Conservation (phyloP, 345 rosid genomes). For the Pistacia vera region DNA sequence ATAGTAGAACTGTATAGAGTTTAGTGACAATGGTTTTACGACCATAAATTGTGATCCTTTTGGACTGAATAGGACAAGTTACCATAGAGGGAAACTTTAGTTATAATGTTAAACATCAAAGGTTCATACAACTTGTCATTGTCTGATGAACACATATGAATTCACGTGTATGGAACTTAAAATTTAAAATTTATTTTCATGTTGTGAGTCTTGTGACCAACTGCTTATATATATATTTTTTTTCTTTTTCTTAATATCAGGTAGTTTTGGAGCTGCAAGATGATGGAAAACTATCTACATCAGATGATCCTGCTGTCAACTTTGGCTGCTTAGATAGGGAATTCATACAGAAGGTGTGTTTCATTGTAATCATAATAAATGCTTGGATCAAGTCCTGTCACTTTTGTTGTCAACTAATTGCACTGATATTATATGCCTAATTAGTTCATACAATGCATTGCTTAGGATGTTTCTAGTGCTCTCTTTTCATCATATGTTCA, state of each 20-base stretch:
- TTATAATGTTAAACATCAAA: not conserved
- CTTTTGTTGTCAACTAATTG: slow-evolving; percentile 9
- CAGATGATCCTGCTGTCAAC: slow-evolving; percentile 82
- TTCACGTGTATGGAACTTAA: too few species aligned
- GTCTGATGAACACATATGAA: not conserved
- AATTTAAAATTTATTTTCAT: not conserved
- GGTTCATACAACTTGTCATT: not conserved
- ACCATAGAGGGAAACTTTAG: not conserved
- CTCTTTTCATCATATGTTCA: not conserved
- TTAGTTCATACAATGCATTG: not conserved
- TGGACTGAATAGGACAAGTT: not conserved
- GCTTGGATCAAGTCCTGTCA: not conserved
- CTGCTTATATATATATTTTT: not conserved
- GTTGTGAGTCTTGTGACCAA: not conserved
- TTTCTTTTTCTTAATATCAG: slow-evolving; percentile 30
- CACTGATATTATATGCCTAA: not conserved
- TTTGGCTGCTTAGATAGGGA: slow-evolving; percentile 70
- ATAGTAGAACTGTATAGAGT: not conserved
- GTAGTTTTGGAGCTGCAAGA: slow-evolving; percentile 87
- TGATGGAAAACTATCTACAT: slow-evolving; percentile 76
- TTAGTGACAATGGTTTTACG: not conserved
- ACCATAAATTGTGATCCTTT: not conserved
- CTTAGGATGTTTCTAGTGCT: not conserved
- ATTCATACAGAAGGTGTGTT: slow-evolving; percentile 61
- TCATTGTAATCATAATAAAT: slow-evolving; percentile 7